Conservation (phyloP, 2,329 filamentous ascomycete genomes). For the Cladophialophora immunda region DNA sequence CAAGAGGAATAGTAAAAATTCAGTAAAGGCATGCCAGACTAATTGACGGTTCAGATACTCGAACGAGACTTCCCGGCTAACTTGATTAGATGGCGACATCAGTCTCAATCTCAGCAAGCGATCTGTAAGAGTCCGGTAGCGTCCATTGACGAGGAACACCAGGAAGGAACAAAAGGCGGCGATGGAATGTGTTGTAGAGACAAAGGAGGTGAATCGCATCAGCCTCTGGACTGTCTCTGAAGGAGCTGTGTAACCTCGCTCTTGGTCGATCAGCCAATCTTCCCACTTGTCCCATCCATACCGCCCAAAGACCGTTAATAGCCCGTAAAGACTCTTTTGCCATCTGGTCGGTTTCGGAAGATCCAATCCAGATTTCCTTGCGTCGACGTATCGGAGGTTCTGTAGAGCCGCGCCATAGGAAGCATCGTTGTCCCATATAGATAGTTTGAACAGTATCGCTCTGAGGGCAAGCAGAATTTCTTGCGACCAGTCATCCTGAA, state of each 20-base stretch:
- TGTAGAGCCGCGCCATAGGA: constrained; percentile 94
- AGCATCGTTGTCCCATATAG: constrained; percentile 95
- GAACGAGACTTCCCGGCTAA: constrained; percentile 91
- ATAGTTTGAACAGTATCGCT: constrained; percentile 88
- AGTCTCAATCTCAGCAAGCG: constrained; percentile 84
- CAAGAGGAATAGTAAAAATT: constrained; percentile 96
- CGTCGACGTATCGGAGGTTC: constrained; percentile 89
- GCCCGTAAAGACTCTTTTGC: constrained; percentile 85
- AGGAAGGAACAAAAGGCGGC: constrained; percentile 87
- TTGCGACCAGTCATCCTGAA: constrained; percentile 85
- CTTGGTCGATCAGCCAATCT: constrained; percentile 78
- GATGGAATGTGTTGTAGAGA: constrained; percentile 79
- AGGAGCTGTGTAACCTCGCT: constrained; percentile 68
- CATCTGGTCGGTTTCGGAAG: constrained; percentile 75
- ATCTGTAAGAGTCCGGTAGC: constrained; percentile 90
- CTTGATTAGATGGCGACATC: constrained; percentile 82
- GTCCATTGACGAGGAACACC: constrained; percentile 87
- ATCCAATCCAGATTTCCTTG: constrained; percentile 69
- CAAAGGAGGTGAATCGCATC: constrained; percentile 72
- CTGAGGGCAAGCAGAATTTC: constrained; percentile 84
- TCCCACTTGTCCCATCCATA: constrained; percentile 96
- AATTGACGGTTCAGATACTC: constrained; percentile 97
- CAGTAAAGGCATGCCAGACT: constrained; percentile 99
- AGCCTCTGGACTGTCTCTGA: constrained; percentile 63
- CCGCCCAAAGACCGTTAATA: constrained; percentile 84